Percentiles rank a stretch among this genome's conserved stretches.
phyloP scores from a whole-genome alignment of 2,329 filamentous ascomycete species.

The Sporothrix pseudoabietina region DNA sequence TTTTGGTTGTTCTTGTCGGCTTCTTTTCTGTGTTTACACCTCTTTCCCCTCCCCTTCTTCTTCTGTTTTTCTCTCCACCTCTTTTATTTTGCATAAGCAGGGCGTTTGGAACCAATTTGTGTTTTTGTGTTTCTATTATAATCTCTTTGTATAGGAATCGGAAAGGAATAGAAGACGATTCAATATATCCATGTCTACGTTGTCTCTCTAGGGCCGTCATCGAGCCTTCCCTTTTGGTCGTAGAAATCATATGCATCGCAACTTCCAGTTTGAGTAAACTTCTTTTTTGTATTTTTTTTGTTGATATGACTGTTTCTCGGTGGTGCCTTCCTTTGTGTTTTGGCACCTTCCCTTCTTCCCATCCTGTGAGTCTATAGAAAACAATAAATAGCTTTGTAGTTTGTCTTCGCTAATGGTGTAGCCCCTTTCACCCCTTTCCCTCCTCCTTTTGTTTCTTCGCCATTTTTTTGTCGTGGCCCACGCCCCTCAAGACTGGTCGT shows the following conservation, averaged over 20 bases:
- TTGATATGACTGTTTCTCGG: neutral
- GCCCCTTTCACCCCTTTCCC: neutral
- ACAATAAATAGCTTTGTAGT: neutral
- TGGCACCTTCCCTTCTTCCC: constrained; percentile 7
- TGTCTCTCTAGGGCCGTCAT: neutral
- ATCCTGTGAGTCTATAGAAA: constrained; percentile 1
- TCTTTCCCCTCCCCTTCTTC: neutral
- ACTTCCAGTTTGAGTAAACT: neutral
- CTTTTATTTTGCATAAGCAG: constrained; percentile 31
- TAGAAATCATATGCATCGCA: neutral
- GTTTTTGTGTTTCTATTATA: neutral
- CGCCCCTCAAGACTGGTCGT: neutral
- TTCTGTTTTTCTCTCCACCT: neutral
- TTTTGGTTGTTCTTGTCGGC: neutral
- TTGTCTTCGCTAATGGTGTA: neutral
- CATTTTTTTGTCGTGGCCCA: constrained; percentile 3
- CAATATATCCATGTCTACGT: neutral
- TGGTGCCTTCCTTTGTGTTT: neutral
- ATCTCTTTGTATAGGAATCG: constrained; percentile 13
- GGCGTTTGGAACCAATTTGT: constrained; percentile 32
- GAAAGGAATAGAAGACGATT: constrained; percentile 15
- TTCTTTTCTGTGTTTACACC: neutral
- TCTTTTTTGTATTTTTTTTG: neutral
- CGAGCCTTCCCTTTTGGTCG: neutral
- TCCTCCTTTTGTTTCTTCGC: neutral